Evolutionary conservation across 768 basidiomycete genomes (phyloP), one percentile per base, ranked within the genome.

Genomic region (Cystobasidium onofrii): DNA sequence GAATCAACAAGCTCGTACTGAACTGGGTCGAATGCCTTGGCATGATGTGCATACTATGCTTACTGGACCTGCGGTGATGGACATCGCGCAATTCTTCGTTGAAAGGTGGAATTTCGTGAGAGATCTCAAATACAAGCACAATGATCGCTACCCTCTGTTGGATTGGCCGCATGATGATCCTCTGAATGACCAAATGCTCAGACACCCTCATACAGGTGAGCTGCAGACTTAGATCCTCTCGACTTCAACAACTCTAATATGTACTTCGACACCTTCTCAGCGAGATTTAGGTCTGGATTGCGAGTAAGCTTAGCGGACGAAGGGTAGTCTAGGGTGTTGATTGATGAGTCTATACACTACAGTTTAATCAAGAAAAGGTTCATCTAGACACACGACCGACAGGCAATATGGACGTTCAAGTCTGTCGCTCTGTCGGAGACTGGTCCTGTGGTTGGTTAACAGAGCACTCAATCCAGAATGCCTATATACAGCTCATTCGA

Each of bases 401-500:
- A 36, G 79, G 79, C 2, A 65, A 62, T 23, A 65, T 76, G 55
- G 83, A 83, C 39, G 88, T 92, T 20, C 92, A 97, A 83, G 91
- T 86, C 18, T 85, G 91, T 52, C 86, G 95, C 67, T 91, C 89
- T 75, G 90, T 93, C 25, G 87, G 85, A 0, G 95, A 97, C 81
- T 99, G 95, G 95, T 90, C 88, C 78, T 91, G 92, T 77, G 95
- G 94, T 15, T 63, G 74, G 41, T 83, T 94, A 76, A 89, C 86
- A 1, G 95, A 97, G 81, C 86, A 87, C 73, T 92, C 90, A 81
- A 92, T 98, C 74, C 94, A 96, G 82, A 89, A 92, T 77, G 94
- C 95, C 13, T 82, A 82, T 75, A 80, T 80, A 31, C 80, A 82
- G 44, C 17, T 80, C 52, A 99, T 99, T 79, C 81, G 84, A 23